Evolutionary conservation across 1,284 basidiomycete genomes (phyloP).

Genomic region (Cutaneotrichosporon cavernicola): DNA sequence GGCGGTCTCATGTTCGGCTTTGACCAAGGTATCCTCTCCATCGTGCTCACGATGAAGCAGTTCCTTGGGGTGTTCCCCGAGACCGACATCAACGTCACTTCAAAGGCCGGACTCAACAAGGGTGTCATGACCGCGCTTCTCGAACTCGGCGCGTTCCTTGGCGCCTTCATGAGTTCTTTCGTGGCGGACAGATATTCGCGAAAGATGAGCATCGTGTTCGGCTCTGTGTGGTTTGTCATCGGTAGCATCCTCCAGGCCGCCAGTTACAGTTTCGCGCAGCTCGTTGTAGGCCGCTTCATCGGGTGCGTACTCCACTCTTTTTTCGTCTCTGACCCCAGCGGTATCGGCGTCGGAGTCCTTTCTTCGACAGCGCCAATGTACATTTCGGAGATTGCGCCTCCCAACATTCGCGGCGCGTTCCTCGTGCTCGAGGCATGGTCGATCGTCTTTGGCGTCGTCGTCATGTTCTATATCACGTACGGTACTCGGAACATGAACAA

Average conservation of each 20-base stretch:
- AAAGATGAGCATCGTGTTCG: constrained; percentile 32
- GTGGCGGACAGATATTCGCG: constrained; percentile 37
- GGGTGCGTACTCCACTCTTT: constrained; percentile 4
- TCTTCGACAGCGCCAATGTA: constrained; percentile 51
- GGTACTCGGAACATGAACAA: constrained; percentile 26
- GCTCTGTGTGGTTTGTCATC: constrained; percentile 34
- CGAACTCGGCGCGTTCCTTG: constrained; percentile 44
- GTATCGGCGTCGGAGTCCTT: constrained; percentile 40
- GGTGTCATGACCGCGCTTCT: constrained; percentile 42
- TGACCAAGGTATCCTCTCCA: constrained; percentile 43
- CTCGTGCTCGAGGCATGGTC: constrained; percentile 73
- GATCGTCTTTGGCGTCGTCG: constrained; percentile 61
- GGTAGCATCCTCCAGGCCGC: constrained; percentile 36
- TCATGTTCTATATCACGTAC: constrained; percentile 28
- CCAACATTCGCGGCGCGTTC: constrained; percentile 66
- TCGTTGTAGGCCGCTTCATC: constrained; percentile 39
- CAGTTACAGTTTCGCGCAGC: constrained; percentile 25
- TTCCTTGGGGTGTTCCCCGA: constrained; percentile 40
- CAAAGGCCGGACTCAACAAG: constrained; percentile 31
- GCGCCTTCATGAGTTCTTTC: constrained; percentile 35
- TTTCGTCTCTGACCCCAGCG: not conserved
- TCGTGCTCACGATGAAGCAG: constrained; percentile 37
- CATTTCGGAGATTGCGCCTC: constrained; percentile 44
- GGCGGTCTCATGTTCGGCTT: constrained; percentile 33
- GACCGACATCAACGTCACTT: constrained; percentile 25